phyloP scores from a whole-genome alignment of 306 rosid genomes.

The Begonia masoniana region DNA sequence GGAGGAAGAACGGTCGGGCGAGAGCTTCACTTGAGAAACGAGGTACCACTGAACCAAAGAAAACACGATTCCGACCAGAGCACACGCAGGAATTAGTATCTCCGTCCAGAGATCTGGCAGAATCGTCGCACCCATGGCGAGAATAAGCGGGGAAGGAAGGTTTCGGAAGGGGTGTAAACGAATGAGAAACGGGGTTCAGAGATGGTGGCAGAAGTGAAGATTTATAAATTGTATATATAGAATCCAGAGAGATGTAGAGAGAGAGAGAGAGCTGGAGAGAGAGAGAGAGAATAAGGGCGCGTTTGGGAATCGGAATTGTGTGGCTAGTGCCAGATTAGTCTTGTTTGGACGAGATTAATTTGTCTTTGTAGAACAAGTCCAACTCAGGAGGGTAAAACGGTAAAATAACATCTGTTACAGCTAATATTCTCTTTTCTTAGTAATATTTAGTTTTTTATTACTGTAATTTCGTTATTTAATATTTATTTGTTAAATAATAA shows the following conservation, averaged over 20 bases:
- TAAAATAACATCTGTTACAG: neutral
- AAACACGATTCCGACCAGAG: slow-evolving; percentile 60
- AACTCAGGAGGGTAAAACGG: neutral
- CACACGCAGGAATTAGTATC: slow-evolving; percentile 73
- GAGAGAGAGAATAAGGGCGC: neutral
- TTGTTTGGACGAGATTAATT: slow-evolving; percentile 6
- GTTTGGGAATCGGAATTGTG: slow-evolving; percentile 9
- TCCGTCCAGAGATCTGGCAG: slow-evolving; percentile 78
- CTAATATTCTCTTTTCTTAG: neutral
- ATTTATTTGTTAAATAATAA: too few species aligned
- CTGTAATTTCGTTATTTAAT: neutral
- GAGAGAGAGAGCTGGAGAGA: slow-evolving; percentile 9
- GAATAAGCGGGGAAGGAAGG: slow-evolving; percentile 1
- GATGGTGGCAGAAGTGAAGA: neutral
- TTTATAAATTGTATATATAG: slow-evolving; percentile 9
- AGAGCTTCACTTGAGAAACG: slow-evolving; percentile 61
- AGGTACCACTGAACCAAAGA: slow-evolving; percentile 64
- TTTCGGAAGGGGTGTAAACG: neutral
- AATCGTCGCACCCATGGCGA: slow-evolving; percentile 45
- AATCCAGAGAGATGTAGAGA: slow-evolving; percentile 1
- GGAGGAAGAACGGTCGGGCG: slow-evolving; percentile 26
- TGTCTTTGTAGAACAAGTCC: neutral
- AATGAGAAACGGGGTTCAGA: slow-evolving; percentile 3
- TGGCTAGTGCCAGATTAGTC: slow-evolving; percentile 3
- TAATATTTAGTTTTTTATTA: neutral